Base-by-base conservation (phyloP, 257 asterid species). In the Cynanchum wilfordii region DNA sequence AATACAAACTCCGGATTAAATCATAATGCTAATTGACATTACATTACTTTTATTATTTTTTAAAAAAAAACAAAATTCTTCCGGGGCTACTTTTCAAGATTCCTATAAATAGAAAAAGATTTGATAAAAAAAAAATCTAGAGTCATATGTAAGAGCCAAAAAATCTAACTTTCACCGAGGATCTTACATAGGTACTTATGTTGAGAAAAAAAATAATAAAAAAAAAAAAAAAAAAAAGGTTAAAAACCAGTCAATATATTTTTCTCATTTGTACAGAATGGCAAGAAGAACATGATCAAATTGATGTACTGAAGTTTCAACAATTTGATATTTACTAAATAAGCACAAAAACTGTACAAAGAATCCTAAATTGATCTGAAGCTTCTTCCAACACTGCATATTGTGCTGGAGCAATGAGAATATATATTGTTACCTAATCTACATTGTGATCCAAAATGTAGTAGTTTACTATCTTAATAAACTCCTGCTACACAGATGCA, bases 401-500 rank as follows among this genome's bases (percentile, higher is more conserved):
- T 52, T 52, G 13, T 54, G 51, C 66, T 16, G 9, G 49, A 36
- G 49, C 10, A 45, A 66, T 50, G 55, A 30, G 40, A 50, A 42
- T 17, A 33, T 33, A 33, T 33, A 12, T 20, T 33, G 30, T 36
- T 36, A 19, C 68, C 8, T 8, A 49, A 45, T 50, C 19, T 36
- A 38, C 36, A n/a, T 54, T 67, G n/a, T 67, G 63, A 45, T 59
- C 51, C 38, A 45, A 57, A 16, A 57, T 73, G 55, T 30, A 49
- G 19, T 72, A 12, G 17, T 33, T n/a, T n/a, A n/a, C n/a, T n/a
- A 55, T 73, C 71, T 49, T 72, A 29, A 9, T 11, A 42, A 27
- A 71, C 42, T 50, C 29, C 36, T 25, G 70, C 72, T 63, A 71
- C 17, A 58, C 47, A 65, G 55, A 24, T 33, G 72, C 60, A 68